These are phyloP conservation scores for Malassezia restricta DNA, from an alignment of 1,284 basidiomycete species.

Conservation along the genomic window DNA sequence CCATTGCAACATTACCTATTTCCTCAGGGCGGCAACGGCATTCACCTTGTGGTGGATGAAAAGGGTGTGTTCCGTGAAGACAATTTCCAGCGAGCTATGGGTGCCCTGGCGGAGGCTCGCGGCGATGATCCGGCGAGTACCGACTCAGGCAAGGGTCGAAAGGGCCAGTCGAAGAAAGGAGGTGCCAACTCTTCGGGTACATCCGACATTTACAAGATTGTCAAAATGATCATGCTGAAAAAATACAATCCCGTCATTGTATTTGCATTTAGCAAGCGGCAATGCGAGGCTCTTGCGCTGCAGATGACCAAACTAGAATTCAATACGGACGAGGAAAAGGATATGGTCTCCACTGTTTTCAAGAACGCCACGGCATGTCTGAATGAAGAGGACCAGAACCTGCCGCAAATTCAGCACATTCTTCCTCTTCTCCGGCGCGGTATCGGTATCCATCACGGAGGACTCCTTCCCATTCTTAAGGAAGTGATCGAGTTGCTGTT, in stretches of 20 bases:
- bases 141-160: constrained; percentile 55
- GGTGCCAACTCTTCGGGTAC: constrained; percentile 66
- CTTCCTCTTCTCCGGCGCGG: constrained; percentile 86
- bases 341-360: constrained; percentile 77
- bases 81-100: constrained; percentile 97
- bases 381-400: constrained; percentile 69
- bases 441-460: constrained; percentile 97
- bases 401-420: constrained; percentile 89
- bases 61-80: constrained; percentile 93
- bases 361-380: constrained; percentile 85
- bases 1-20: constrained; percentile 97
- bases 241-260: constrained; percentile 98
- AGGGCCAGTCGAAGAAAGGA: constrained; percentile 66
- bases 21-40: constrained; percentile 88
- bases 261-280: constrained; percentile 95
- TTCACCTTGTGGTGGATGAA: constrained; percentile 95
- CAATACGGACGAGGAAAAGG: constrained; percentile 85
- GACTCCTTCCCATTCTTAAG: constrained; percentile 89
- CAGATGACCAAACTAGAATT: constrained; percentile 91
- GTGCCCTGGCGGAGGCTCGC: constrained; percentile 62
- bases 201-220: constrained; percentile 94
- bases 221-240: constrained; percentile 97
- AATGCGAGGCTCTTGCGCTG: constrained; percentile 86
- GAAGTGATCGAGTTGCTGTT: constrained; percentile 99
- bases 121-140: constrained; percentile 87